Evolutionary conservation across 495 filamentous ascomycete genomes (phyloP).

Genomic region (Podospora australis): DNA sequence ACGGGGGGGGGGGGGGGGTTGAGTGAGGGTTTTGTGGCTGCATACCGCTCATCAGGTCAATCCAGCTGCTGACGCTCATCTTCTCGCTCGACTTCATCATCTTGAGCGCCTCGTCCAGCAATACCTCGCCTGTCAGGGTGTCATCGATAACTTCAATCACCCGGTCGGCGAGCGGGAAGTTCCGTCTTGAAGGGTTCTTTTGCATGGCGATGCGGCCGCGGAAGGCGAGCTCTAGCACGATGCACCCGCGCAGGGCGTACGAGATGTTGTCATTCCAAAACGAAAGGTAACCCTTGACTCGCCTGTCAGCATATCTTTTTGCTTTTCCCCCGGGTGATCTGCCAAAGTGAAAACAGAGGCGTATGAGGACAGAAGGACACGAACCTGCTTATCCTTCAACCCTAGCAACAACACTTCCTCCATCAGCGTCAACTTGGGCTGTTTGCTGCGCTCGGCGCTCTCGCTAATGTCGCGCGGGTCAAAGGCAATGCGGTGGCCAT

Average conservation of each 20-base stretch:
- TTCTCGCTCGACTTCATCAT: constrained; percentile 99
- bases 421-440: constrained; percentile 97
- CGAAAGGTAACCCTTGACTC: constrained; percentile 79
- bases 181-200: constrained; percentile 85
- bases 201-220: constrained; percentile 97
- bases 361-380: constrained; percentile 5
- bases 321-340: too few species aligned
- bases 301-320: not conserved
- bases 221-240: constrained; percentile 95
- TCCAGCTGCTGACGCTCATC: constrained; percentile 99
- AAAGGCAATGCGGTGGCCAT: constrained; percentile 97
- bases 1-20: too few species aligned
- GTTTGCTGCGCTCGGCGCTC: constrained; percentile 91
- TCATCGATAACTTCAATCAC: constrained; percentile 96
- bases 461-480: constrained; percentile 96
- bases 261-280: constrained; percentile 99
- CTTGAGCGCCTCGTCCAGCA: constrained; percentile 96
- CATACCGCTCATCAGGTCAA: constrained; percentile 95
- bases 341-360: too few species aligned
- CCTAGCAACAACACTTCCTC: constrained; percentile 93
- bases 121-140: constrained; percentile 91
- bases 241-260: constrained; percentile 93
- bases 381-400: constrained; percentile 96
- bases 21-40: constrained; percentile 1
- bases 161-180: constrained; percentile 87